Percentiles rank a stretch among this genome's conserved stretches.
Conservation (phyloP, 805 yeast species). For the Maudiozyma serrabonitensis region DNA sequence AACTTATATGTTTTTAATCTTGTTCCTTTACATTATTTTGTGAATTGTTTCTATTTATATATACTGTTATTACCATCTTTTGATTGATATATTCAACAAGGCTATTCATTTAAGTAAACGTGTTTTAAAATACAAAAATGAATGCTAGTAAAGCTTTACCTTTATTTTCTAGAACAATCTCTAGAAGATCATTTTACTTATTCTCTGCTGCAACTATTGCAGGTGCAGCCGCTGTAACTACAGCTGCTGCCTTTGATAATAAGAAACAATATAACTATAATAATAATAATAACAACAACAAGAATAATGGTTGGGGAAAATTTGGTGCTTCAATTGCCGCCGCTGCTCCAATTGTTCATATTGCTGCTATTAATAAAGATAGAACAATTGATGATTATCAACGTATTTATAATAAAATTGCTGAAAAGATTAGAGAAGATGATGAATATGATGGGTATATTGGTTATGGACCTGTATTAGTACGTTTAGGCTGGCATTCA, state of each 20-base stretch:
- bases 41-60: too few relatives aligned
- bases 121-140: too few relatives aligned
- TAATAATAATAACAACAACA: constrained; percentile 11
- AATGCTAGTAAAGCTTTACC: constrained; percentile 6
- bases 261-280: constrained; percentile 11
- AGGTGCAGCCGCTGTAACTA: constrained; percentile 16
- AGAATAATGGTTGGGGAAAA: constrained; percentile 9
- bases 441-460: constrained; percentile 56
- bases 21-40: too few relatives aligned
- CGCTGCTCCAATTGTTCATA: constrained; percentile 30
- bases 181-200: constrained; percentile 16
- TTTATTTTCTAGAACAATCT: constrained; percentile 13
- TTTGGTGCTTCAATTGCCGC: constrained; percentile 12
- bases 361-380: constrained; percentile 27
- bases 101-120: too few relatives aligned
- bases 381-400: constrained; percentile 43
- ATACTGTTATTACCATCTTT: too few relatives aligned
- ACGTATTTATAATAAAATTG: constrained; percentile 65
- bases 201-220: constrained; percentile 27
- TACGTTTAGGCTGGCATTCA: constrained; percentile 80
- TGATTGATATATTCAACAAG: too few relatives aligned
- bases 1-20: too few relatives aligned
- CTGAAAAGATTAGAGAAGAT: constrained; percentile 43
- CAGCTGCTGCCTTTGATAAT: constrained; percentile 20
- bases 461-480: constrained; percentile 66